A percentile compares a stretch with the other conserved stretches of the same genome.
Conservation (phyloP, 2,329 filamentous ascomycete genomes). For the Mariannaea elegans region DNA sequence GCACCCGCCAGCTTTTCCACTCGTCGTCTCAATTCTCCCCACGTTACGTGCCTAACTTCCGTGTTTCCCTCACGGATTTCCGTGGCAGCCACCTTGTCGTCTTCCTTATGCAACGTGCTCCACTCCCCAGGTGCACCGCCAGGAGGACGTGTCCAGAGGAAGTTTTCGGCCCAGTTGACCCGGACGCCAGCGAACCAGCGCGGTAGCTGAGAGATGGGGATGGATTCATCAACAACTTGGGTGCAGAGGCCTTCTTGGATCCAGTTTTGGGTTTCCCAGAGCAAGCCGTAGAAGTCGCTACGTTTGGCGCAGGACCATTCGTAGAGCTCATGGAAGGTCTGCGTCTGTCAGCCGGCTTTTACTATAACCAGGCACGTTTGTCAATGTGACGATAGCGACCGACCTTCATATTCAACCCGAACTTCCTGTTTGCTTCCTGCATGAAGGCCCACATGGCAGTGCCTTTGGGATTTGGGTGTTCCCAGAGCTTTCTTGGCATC, state of each 20-base stretch:
- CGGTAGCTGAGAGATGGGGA: slow-evolving; percentile 76
- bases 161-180: slow-evolving; percentile 83
- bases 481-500: slow-evolving; percentile 72
- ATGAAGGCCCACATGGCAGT: slow-evolving; percentile 76
- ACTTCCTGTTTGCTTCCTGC: slow-evolving; percentile 68
- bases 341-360: slow-evolving; percentile 51
- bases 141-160: slow-evolving; percentile 68
- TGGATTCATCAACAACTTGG: slow-evolving; percentile 72
- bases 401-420: slow-evolving; percentile 64
- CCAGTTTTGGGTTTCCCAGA: slow-evolving; percentile 67
- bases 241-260: slow-evolving; percentile 70
- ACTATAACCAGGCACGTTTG: background rate
- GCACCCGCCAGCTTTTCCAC: slow-evolving; percentile 71
- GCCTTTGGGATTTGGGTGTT: slow-evolving; percentile 67
- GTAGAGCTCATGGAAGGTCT: slow-evolving; percentile 77
- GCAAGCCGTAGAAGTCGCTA: slow-evolving; percentile 70
- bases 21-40: slow-evolving; percentile 69
- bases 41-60: slow-evolving; percentile 67
- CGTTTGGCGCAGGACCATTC: slow-evolving; percentile 71
- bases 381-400: background rate
- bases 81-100: slow-evolving; percentile 74
- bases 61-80: slow-evolving; percentile 75
- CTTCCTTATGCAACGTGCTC: slow-evolving; percentile 71
- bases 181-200: slow-evolving; percentile 79
- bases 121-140: slow-evolving; percentile 53